phyloP scores from a whole-genome alignment of 2,329 filamentous ascomycete genomes.

The Coniochaeta sp. region DNA sequence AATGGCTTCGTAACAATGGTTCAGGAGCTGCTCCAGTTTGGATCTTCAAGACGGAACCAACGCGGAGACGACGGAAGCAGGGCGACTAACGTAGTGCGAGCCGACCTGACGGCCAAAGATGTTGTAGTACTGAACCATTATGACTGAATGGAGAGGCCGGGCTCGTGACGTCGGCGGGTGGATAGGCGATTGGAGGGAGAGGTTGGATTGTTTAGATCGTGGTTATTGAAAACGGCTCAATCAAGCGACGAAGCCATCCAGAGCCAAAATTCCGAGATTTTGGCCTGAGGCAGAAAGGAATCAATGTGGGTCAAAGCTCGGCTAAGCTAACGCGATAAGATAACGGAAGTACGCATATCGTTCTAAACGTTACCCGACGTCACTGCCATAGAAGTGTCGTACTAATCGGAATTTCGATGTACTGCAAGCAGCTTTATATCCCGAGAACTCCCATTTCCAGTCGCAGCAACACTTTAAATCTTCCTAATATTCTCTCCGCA shows the following conservation, averaged over 20 bases:
- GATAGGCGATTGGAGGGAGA: neutral
- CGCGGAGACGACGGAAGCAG: neutral
- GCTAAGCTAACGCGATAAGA: neutral
- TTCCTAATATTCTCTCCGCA: neutral
- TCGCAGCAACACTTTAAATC: neutral
- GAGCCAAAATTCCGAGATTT: neutral
- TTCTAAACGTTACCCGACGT: neutral
- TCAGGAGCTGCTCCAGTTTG: neutral
- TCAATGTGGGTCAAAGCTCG: neutral
- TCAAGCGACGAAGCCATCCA: neutral
- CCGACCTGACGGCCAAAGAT: conserved; percentile 53
- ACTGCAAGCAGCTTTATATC: too few species aligned
- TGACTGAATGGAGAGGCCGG: conserved; percentile 22
- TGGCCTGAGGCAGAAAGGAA: neutral
- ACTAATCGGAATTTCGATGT: neutral
- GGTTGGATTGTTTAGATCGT: conserved; percentile 1
- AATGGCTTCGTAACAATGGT: conserved; percentile 4
- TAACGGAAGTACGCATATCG: neutral
- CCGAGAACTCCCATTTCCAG: neutral
- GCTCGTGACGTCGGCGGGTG: conserved; percentile 15
- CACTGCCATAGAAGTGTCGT: neutral
- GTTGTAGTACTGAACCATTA: conserved; percentile 44
- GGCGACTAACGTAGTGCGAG: conserved; percentile 50
- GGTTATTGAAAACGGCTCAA: conserved; percentile 1
- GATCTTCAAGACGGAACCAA: neutral